Conservation (phyloP, 2,329 filamentous ascomycete species). For the Aspergillus sclerotialis region DNA sequence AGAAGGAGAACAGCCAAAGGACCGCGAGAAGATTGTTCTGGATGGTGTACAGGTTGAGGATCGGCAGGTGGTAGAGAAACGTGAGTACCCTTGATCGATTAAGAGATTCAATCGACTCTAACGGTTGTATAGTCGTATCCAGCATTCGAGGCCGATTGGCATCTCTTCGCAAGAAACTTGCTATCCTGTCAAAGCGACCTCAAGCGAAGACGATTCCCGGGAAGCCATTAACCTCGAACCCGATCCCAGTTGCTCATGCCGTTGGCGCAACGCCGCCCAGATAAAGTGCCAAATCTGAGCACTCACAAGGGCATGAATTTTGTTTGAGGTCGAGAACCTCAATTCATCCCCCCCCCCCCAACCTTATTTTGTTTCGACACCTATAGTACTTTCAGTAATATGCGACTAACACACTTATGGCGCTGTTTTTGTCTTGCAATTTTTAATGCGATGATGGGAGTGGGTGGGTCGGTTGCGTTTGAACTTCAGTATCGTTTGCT, state of each 20-base stretch:
- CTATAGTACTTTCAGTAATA: not conserved
- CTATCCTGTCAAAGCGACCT: slow-evolving; percentile 40
- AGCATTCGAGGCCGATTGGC: slow-evolving; percentile 43
- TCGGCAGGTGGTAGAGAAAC: slow-evolving; percentile 42
- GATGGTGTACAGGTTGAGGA: slow-evolving; percentile 42
- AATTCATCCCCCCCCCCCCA: no score
- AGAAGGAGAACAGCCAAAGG: slow-evolving; percentile 18
- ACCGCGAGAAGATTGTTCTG: slow-evolving; percentile 30
- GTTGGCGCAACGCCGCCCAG: slow-evolving; percentile 28
- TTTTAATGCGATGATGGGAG: slow-evolving; percentile 6
- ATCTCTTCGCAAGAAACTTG: slow-evolving; percentile 43
- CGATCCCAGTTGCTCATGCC: slow-evolving; percentile 24
- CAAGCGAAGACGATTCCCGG: slow-evolving; percentile 31
- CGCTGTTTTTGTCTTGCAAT: slow-evolving; percentile 2
- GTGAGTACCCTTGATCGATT: slow-evolving; percentile 29
- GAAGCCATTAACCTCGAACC: slow-evolving; percentile 20
- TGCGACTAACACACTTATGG: not conserved
- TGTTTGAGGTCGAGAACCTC: no score
- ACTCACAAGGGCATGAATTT: slow-evolving; percentile 6
- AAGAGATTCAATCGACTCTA: slow-evolving; percentile 10
- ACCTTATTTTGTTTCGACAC: not conserved
- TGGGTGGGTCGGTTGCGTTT: slow-evolving; percentile 3
- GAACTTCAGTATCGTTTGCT: slow-evolving; percentile 7
- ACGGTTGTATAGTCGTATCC: slow-evolving; percentile 35
- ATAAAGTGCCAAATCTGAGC: slow-evolving; percentile 12